These are phyloP conservation scores for Immersiella caudata DNA, from an alignment of 495 filamentous ascomycete species.

Conservation along the genomic window DNA sequence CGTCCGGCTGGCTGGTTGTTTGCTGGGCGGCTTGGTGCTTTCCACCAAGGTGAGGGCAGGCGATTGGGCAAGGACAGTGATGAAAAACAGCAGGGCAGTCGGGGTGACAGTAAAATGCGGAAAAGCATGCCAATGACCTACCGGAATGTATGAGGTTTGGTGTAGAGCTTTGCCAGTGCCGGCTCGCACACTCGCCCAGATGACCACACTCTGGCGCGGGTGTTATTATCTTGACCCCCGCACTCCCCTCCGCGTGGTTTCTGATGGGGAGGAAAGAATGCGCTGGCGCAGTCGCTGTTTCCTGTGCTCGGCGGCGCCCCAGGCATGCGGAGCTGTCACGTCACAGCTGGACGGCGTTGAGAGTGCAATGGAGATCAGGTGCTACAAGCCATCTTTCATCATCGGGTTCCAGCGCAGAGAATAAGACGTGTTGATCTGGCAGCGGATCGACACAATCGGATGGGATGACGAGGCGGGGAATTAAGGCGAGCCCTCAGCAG, in stretches of 20 bases:
- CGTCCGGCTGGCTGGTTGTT: not conserved
- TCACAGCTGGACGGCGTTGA: slow-evolving; percentile 4
- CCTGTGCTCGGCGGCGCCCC: not conserved
- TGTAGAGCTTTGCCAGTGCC: not conserved
- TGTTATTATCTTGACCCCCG: slow-evolving; percentile 11
- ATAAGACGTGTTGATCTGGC: slow-evolving; percentile 1
- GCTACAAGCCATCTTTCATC: slow-evolving; percentile 10
- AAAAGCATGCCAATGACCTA: not conserved
- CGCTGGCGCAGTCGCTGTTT: slow-evolving; percentile 5
- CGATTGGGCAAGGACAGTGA: not conserved
- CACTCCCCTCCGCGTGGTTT: slow-evolving; percentile 2
- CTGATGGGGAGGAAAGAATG: slow-evolving; percentile 1
- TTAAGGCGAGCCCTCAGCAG: slow-evolving; percentile 1
- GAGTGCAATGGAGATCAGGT: slow-evolving; percentile 9
- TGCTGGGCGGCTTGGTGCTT: not conserved
- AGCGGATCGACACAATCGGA: slow-evolving; percentile 5
- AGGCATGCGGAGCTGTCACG: not conserved
- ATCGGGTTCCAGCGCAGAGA: not conserved
- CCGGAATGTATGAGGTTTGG: not conserved
- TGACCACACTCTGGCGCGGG: slow-evolving; percentile 5
- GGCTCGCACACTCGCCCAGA: not conserved
- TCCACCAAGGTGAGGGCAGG: not conserved
- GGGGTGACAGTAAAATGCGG: slow-evolving; percentile 4
- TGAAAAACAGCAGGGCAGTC: slow-evolving; percentile 12
- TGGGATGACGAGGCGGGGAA: slow-evolving; percentile 1